Base-by-base conservation (phyloP, 2,329 filamentous ascomycete genomes). In the Botrytis squamosa region DNA sequence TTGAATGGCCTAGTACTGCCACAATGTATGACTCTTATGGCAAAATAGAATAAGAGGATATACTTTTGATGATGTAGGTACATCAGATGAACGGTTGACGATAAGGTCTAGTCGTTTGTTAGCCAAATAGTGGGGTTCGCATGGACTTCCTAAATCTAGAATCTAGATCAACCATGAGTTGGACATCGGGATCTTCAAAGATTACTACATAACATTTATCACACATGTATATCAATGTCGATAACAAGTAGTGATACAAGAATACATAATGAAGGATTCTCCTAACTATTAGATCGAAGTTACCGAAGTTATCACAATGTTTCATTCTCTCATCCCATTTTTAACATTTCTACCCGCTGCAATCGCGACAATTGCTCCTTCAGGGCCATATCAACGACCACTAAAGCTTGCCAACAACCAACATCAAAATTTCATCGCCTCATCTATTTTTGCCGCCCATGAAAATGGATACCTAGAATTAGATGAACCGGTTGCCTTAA, bases 401-500 rank as follows among this genome's bases (percentile, higher is more conserved):
- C 52, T 68, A 40, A 46, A 70, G 22, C 18, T 40, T 22, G 38
- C 65, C 36, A n/a, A 36, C 18, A 72, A 57, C 36, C 65, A 55
- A 68, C 36, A 40, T 36, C 25, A 18, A 29, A 68, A 68, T 20
- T 77, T 77, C 60, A 74, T 77, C 14, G 44, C 74, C 20, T 70
- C 65, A 8, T 75, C 76, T 8, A 77, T 77, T 25, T 77, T 75
- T 63, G 72, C 71, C 38, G 65, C 64, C 3, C 38, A 71, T 18
- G 25, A 55, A 42, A 25, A 60, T 29, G n/a, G 55, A 5, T 16
- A 44, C 6, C n/a, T n/a, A 3, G 42, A 25, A 36, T 16, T 65
- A 7, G 72, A 71, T 18, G 69, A 69, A 1, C 76, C 76, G 8
- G 72, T 77, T 25, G 74, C 74, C 7, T n/a, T 79, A 8, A 73